Evolutionary conservation across 75 land plant genomes (phyloP), one percentile per base, ranked within the genome.

Genomic region (Sequoiadendron giganteum): DNA sequence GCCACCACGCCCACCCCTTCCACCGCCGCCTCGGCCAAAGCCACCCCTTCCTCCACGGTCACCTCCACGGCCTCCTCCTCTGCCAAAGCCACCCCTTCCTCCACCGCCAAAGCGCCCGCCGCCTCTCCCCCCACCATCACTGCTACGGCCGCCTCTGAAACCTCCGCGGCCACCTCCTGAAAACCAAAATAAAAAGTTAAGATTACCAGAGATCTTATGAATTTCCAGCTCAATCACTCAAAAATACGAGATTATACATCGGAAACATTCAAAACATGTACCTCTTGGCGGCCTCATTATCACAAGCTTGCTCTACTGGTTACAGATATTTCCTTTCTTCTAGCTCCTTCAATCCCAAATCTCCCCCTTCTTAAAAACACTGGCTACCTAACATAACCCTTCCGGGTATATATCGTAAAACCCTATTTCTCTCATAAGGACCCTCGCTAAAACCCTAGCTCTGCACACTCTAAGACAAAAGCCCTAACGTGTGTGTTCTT

Each of bases 1-100:
- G 25, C 96, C 86, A 2, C 96, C 91, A 1, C 96, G 82, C 5
- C 95, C 91, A 10, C 91, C 76, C 39, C 93, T 84, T 15, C 95
- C 85, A 3, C 85, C 56, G 13, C 88, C 88, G 16, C 87, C 88
- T 9, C 93, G 72, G 1, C 91, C 87, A n/a, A n/a, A n/a, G n/a
- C n/a, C n/a, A n/a, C n/a, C n/a, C n/a, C n/a, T n/a, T 8, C 92
- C 82, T 0, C 91, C 76, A 2, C 93, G 89, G 9, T 93, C 90
- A 16, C 92, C 34, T 9, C 86, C 87, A 1, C 93, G 86, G 38
- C 91, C 76, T 6, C 92, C 88, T 49, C 91, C 86, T 52, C 90
- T 88, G 76, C 93, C 81, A 5, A 89, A 76, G 2, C 91, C 85
- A 7, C 89, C 86, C 1, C 86, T 45, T 8, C 88, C 80, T 16